Evolutionary conservation across 2,329 filamentous ascomycete species (phyloP).

Genomic region (Pseudogymnoascus sp.): DNA sequence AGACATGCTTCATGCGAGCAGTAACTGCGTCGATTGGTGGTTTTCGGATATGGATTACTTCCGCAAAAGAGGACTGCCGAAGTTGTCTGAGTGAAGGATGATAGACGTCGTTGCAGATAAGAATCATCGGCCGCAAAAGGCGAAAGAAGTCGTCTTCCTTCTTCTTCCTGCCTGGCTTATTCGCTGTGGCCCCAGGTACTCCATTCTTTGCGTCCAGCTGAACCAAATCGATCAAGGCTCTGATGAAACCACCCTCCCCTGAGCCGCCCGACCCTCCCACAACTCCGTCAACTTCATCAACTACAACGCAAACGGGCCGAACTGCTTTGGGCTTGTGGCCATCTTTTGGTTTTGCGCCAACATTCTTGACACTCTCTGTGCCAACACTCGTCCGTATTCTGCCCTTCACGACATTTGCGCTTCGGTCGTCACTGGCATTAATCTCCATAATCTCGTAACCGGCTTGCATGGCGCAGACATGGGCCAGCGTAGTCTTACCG

Average conservation of each 20-base stretch:
- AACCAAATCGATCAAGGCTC: slow-evolving; percentile 85
- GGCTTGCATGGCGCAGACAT: slow-evolving; percentile 90
- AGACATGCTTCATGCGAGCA: slow-evolving; percentile 69
- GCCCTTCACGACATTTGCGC: slow-evolving; percentile 79
- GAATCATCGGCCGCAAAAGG: slow-evolving; percentile 76
- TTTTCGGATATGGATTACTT: slow-evolving; percentile 86
- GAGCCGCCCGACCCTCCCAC: slow-evolving; percentile 68
- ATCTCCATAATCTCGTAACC: slow-evolving; percentile 96
- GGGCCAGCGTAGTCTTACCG: slow-evolving; percentile 91
- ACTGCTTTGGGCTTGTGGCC: slow-evolving; percentile 59
- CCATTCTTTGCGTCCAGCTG: slow-evolving; percentile 75
- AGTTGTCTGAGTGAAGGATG: slow-evolving; percentile 80
- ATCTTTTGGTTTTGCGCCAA: slow-evolving; percentile 44
- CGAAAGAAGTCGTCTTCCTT: slow-evolving; percentile 81
- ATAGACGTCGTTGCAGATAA: slow-evolving; percentile 97
- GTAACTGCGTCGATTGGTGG: slow-evolving; percentile 82
- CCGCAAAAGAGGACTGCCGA: slow-evolving; percentile 74
- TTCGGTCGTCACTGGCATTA: slow-evolving; percentile 94
- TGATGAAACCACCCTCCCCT: slow-evolving; percentile 91
- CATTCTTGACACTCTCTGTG: slow-evolving; percentile 83
- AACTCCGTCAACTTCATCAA: slow-evolving; percentile 95
- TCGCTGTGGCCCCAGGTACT: slow-evolving; percentile 25
- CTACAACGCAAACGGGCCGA: slow-evolving; percentile 83
- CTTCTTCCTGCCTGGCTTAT: slow-evolving; percentile 27
- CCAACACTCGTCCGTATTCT: slow-evolving; percentile 85